Base-by-base conservation (phyloP, 225 moss, liverwort and hornwort genomes). In the Neckera pumila region DNA sequence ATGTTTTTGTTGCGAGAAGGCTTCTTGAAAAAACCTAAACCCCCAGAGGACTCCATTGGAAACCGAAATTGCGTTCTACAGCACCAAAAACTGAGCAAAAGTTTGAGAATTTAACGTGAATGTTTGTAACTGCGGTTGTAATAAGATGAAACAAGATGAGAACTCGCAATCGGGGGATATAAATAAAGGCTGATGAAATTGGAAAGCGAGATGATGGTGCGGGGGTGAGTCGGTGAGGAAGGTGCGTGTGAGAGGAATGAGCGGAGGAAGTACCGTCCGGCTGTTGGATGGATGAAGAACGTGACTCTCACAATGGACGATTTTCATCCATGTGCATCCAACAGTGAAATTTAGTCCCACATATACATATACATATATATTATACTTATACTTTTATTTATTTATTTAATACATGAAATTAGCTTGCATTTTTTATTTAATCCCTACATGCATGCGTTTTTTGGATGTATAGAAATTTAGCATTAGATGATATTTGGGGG, bases 1-100 rank as follows among this genome's bases (percentile, higher is more conserved):
- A 96, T 93, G 72, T 96, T 98, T 80, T 93, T 98, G 66, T 96
- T 98, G 79, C 93, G 90, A 1, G 75, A 87, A 36, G 91, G 91
- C 83, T 96, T 96, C 84, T 93, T 96, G 70, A 94, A 95, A 43
- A 96, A 94, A 25, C 89, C 47, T 58, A 28, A 70, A 47, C 88
- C 91, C 84, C 38, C 76, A 25, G 83, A 42, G 1, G 43, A 3
- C 7, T 80, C 90, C 74, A 64, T 79, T 16, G 79, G 47, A 12
- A n/a, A 58, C 70, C 8, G 19, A 57, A 36, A 13, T 56, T 12
- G 15, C 10, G 40, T 31, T 76, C 56, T 14, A 15, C 36, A 14
- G 60, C 74, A 38, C 62, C 79, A 6, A 28, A 66, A 86, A 80
- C 51, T 28, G 79, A 78, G 5, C 6, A 7, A 20, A 53, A 60